Evolutionary conservation across 371 early-diverging fungal genomes (phyloP).

Genomic region (Homolaphlyctis polyrhiza): DNA sequence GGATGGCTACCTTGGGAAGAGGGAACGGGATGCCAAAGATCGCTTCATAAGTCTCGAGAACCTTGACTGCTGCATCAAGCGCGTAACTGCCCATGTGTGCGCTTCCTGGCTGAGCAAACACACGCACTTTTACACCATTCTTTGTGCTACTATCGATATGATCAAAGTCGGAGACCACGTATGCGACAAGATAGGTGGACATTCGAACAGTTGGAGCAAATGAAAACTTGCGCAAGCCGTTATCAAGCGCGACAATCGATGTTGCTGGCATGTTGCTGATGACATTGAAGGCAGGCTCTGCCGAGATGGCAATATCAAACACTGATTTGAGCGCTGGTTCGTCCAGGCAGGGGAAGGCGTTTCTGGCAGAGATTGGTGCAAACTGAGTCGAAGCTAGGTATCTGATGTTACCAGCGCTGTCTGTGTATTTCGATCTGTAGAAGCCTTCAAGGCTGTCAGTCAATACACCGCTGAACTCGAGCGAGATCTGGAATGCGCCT

Average conservation of each 20-base stretch:
- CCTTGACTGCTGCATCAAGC: conserved; percentile 58
- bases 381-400: conserved; percentile 78
- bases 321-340: conserved; percentile 63
- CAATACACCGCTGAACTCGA: too few relatives aligned
- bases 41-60: conserved; percentile 69
- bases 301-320: conserved; percentile 62
- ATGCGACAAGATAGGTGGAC: conserved; percentile 62
- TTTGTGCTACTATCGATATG: conserved; percentile 64
- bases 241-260: neutral
- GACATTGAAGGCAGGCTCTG: conserved; percentile 5
- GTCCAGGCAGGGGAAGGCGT: conserved; percentile 71
- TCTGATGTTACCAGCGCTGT: neutral
- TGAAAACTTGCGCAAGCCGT: neutral
- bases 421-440: conserved; percentile 3
- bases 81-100: conserved; percentile 33
- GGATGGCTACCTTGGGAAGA: too few relatives aligned
- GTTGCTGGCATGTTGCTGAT: conserved; percentile 17
- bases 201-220: conserved; percentile 48
- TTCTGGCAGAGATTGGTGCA: conserved; percentile 77
- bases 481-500: too few relatives aligned
- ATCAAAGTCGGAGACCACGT: conserved; percentile 78
- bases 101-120: conserved; percentile 18
- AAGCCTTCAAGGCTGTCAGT: conserved; percentile 15
- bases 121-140: conserved; percentile 18
- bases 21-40: conserved; percentile 75